Evolutionary conservation across 2,329 filamentous ascomycete species (phyloP).

Genomic region (Trichoderma citrinoviride): DNA sequence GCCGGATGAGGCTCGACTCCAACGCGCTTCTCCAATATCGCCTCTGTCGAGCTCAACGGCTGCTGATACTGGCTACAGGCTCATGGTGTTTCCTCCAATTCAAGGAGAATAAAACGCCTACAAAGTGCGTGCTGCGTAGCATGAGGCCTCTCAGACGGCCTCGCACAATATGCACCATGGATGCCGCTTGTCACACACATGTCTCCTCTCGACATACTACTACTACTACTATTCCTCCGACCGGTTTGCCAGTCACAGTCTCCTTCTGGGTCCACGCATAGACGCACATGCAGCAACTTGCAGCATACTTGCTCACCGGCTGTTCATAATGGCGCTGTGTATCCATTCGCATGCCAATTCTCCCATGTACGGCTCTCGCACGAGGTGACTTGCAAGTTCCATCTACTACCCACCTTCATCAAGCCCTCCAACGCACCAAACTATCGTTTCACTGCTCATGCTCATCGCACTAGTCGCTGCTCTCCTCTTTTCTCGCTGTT

Average conservation of each 20-base stretch:
- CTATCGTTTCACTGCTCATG: constrained; percentile 5
- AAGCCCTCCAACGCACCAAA: background rate
- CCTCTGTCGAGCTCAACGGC: too few relatives aligned
- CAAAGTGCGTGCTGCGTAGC: background rate
- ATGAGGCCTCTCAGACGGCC: background rate
- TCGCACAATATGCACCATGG: background rate
- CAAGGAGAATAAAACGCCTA: too few relatives aligned
- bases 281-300: background rate
- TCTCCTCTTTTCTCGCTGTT: background rate
- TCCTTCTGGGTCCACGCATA: background rate
- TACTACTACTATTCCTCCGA: background rate
- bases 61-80: too few relatives aligned
- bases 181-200: background rate
- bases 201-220: background rate
- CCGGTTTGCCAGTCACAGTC: background rate
- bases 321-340: background rate
- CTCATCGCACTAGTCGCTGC: background rate
- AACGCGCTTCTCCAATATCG: too few relatives aligned
- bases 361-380: background rate
- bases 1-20: background rate
- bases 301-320: background rate
- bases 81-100: too few relatives aligned
- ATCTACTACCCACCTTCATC: background rate
- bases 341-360: background rate
- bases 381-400: background rate